Percentiles rank a stretch among this genome's conserved stretches.
These are phyloP conservation scores for Gamarada debralockiae DNA, from an alignment of 495 filamentous ascomycete genomes.

Conservation along the genomic window DNA sequence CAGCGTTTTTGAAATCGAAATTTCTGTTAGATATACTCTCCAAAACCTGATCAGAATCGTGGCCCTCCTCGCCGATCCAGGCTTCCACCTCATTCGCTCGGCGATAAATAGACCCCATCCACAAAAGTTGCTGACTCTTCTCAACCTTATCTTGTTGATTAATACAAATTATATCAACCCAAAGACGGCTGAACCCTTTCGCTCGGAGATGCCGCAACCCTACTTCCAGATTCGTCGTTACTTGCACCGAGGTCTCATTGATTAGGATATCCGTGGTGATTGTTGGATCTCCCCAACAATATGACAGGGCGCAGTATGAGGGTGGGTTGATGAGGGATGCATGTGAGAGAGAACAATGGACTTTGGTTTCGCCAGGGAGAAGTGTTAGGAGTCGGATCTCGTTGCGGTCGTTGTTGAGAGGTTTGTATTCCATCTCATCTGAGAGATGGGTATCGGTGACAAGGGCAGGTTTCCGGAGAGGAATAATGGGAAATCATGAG, in stretches of 20 bases:
- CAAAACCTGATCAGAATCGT: no score
- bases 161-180: conserved; percentile 11
- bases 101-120: neutral
- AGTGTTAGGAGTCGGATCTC: no score
- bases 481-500: no score
- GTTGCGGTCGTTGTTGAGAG: no score
- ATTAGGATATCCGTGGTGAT: neutral
- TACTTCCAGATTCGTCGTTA: neutral
- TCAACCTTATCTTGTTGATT: neutral
- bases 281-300: neutral
- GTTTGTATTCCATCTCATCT: no score
- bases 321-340: neutral
- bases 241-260: neutral
- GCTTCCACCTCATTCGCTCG: neutral
- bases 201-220: neutral
- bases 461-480: no score
- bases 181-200: neutral
- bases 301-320: neutral
- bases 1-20: no score
- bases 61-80: no score
- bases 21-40: no score
- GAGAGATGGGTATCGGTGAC: no score
- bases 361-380: no score
- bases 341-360: neutral
- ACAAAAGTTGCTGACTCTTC: neutral